phyloP scores from a whole-genome alignment of 768 basidiomycete species.

The Kwoniella sp. region DNA sequence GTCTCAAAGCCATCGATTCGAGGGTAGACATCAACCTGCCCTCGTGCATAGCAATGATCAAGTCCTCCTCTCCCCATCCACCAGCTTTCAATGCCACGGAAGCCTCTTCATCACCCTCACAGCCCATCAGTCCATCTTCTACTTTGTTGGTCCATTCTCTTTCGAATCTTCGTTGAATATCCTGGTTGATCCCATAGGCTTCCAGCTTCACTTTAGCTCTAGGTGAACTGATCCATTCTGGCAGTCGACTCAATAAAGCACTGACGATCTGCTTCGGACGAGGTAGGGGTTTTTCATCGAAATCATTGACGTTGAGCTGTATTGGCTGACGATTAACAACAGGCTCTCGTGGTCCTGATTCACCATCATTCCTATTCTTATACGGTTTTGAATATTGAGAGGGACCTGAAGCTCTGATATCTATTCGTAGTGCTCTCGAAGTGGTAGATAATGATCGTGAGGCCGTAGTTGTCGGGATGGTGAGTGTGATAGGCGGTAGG shows the following conservation, averaged over 20 bases:
- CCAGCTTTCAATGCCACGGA: constrained; percentile 7
- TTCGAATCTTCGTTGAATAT: neutral
- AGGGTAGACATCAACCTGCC: constrained; percentile 33
- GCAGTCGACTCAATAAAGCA: constrained; percentile 25
- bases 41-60: constrained; percentile 32
- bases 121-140: constrained; percentile 2
- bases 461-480: neutral
- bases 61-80: constrained; percentile 31
- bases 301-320: constrained; percentile 22
- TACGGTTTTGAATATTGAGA: neutral
- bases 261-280: constrained; percentile 12
- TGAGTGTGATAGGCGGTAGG: neutral
- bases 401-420: neutral
- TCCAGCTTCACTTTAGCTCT: constrained; percentile 23
- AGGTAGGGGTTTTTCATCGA: constrained; percentile 25
- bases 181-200: constrained; percentile 29
- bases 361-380: neutral
- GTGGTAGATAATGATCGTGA: neutral
- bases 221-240: constrained; percentile 27
- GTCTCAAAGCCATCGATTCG: constrained; percentile 41
- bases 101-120: constrained; percentile 17
- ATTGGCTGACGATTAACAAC: constrained; percentile 2
- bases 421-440: neutral
- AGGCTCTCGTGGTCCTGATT: neutral
- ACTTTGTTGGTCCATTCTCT: constrained; percentile 18